A percentile compares a stretch with the other conserved stretches of the same genome.
These are phyloP conservation scores for Plasmodium gallinaceum DNA, from an alignment of 169 alveolate genomes.

Conservation along the genomic window DNA sequence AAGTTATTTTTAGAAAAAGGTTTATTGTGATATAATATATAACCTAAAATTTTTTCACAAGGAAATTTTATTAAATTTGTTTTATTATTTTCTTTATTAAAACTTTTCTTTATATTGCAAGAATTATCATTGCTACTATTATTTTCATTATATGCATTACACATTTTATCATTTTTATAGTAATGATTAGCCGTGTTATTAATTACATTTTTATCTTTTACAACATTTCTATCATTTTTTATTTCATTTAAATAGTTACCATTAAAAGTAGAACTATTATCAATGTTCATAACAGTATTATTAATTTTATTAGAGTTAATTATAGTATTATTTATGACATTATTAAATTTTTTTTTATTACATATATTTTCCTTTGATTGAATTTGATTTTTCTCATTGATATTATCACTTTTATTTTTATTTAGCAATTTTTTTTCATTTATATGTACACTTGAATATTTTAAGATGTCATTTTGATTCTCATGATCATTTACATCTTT, in stretches of 20 bases:
- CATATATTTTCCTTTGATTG: neutral
- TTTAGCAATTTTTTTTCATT: neutral
- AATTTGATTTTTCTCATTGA: neutral
- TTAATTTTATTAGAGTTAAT: neutral
- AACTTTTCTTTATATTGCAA: neutral
- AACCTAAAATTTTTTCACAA: conserved; percentile 12
- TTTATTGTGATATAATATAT: conserved; percentile 22
- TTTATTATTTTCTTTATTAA: conserved; percentile 1
- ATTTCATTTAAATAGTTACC: neutral
- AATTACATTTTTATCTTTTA: neutral
- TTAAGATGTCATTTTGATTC: neutral
- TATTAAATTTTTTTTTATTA: neutral
- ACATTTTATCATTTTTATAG: neutral
- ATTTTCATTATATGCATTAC: neutral
- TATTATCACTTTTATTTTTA: too few species aligned
- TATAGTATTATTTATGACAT: neutral
- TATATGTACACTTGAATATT: neutral
- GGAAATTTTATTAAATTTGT: neutral
- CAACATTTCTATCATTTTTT: neutral
- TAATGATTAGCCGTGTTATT: neutral
- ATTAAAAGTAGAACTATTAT: neutral
- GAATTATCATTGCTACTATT: neutral
- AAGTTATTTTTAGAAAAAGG: conserved; percentile 7
- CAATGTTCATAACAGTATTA: neutral
- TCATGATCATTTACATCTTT: neutral